Conservation (phyloP, 495 filamentous ascomycete species). For the Filosporella fistucella region DNA sequence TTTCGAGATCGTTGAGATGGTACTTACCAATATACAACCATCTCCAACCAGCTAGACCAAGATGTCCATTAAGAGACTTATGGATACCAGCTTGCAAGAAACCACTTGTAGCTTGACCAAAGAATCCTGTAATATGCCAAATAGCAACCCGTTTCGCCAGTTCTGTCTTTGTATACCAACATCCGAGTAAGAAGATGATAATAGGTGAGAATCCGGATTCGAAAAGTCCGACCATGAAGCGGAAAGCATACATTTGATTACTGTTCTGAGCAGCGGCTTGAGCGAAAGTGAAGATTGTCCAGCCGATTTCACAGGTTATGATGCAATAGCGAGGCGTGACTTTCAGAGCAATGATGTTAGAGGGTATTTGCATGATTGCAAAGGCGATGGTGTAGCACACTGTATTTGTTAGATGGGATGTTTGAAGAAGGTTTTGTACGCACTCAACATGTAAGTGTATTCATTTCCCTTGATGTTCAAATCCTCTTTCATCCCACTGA, state of each 20-base stretch:
- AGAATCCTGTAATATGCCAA: constrained; percentile 41
- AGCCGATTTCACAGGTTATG: neutral
- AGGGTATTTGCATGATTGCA: neutral
- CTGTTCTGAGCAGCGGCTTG: neutral
- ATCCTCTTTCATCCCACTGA: neutral
- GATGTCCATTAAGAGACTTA: constrained; percentile 35
- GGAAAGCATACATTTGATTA: constrained; percentile 1
- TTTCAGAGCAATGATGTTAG: neutral
- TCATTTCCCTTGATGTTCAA: constrained; percentile 2
- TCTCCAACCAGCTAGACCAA: constrained; percentile 55
- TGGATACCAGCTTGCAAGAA: constrained; percentile 58
- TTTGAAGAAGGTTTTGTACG: neutral
- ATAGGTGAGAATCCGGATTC: constrained; percentile 15
- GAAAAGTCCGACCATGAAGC: constrained; percentile 1
- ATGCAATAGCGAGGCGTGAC: neutral
- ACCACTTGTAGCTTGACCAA: constrained; percentile 33
- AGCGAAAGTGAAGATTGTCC: neutral
- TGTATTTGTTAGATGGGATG: neutral
- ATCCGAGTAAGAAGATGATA: constrained; percentile 54
- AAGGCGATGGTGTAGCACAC: neutral
- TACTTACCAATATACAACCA: constrained; percentile 49
- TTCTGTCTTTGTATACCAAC: constrained; percentile 61
- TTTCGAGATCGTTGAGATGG: too few relatives aligned
- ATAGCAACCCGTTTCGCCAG: constrained; percentile 54
- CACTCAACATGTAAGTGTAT: neutral